Conservation (phyloP, 2,329 filamentous ascomycete species). For the Talaromyces rugulosus region DNA sequence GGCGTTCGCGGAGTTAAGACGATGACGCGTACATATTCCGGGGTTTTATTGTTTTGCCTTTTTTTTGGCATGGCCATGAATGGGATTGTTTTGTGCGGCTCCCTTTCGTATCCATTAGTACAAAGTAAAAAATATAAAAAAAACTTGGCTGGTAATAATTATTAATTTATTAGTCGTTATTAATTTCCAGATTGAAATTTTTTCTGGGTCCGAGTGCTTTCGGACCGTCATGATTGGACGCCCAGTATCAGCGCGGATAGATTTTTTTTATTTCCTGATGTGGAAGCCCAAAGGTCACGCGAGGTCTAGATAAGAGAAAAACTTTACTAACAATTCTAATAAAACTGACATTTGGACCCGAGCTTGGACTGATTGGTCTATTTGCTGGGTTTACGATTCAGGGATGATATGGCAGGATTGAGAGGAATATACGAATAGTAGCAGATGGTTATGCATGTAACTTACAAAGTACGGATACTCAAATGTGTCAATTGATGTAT, state of each 20-base stretch:
- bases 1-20: neutral
- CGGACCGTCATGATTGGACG: too few relatives aligned
- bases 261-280: neutral
- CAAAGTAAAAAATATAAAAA: too few relatives aligned
- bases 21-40: neutral
- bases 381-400: too few relatives aligned
- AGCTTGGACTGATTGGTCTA: neutral
- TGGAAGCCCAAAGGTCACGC: neutral
- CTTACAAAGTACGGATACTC: too few relatives aligned
- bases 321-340: neutral
- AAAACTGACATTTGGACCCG: neutral
- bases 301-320: neutral
- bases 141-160: too few relatives aligned
- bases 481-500: too few relatives aligned
- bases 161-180: too few relatives aligned
- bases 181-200: neutral
- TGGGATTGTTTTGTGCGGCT: too few relatives aligned
- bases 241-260: neutral
- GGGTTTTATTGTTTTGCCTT: neutral
- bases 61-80: neutral
- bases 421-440: too few relatives aligned
- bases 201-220: neutral
- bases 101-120: too few relatives aligned
- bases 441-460: too few relatives aligned
- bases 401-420: too few relatives aligned